Base-by-base conservation (phyloP, 1,284 basidiomycete genomes). In the Leccinum proximum region DNA sequence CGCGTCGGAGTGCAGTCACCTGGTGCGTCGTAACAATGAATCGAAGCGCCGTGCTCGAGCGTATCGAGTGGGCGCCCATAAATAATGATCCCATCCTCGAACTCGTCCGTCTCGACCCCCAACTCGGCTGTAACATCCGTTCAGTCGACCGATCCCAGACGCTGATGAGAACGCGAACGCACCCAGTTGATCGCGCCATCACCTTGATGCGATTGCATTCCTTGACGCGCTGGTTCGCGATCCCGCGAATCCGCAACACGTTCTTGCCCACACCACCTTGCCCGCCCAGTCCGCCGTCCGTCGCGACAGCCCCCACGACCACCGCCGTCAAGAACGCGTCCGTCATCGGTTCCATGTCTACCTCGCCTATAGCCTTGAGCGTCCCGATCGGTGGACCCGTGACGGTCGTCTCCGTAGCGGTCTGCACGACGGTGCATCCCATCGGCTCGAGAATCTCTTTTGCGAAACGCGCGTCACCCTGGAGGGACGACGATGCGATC, bases 271-370 rank as follows among this genome's bases (percentile, higher is more conserved):
- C 62, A 22, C 66, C 57, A 6, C 69, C 62, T 62, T 64, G 60
- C 73, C 78, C 40, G 1, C 81, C 72, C 45, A 74, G 67, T 9
- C 80, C 74, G 8, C 73, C 77, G 33, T 74, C 70, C 8, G 81
- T 68, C 0, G 94, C 94, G 26, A 97, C 92, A 63, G 97, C 96
- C 60, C 95, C 94, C 16, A 99, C 81, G 2, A 92, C 95, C 8
- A 88, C 91, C 1, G 97, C 97, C 1, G 96, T 98, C 77, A 99
- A 85, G 82, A 99, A 99, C 6, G 96, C 97, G 76, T 99, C 97
- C 10, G 97, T 99, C 97, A 99, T 99, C n/a, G 92, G 89, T 79
- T 98, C 96, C 97, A 99, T 99, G 75, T 99, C 96, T 30, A 98
- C 88, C 69, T 89, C 84, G 48, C 94, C 94, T 63, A 72, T 71